A percentile compares a stretch with the other conserved stretches of the same genome.
Conservation (phyloP, 371 early-diverging fungal genomes). For the Mortierella sp. region DNA sequence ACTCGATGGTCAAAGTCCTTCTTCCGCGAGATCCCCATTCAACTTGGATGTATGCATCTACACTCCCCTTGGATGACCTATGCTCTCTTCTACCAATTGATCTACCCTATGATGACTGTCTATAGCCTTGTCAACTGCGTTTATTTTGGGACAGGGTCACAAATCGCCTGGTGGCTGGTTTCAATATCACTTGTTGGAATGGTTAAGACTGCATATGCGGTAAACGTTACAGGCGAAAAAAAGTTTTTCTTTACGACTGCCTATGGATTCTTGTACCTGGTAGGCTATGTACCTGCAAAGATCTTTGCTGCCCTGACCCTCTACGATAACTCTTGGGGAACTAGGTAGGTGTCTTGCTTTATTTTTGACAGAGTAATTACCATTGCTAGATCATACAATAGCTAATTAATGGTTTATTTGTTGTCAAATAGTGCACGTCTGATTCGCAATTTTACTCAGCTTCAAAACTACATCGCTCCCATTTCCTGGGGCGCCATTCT, state of each 20-base stretch:
- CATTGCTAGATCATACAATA: not conserved
- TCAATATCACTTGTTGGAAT: conserved; percentile 61
- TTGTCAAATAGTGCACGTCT: conserved; percentile 32
- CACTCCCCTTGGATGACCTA: conserved; percentile 79
- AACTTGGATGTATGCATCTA: conserved; percentile 66
- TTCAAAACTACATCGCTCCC: conserved; percentile 53
- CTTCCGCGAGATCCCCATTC: conserved; percentile 73
- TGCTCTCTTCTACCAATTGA: conserved; percentile 70
- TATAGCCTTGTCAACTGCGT: conserved; percentile 63
- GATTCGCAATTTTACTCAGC: conserved; percentile 45
- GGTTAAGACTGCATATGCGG: conserved; percentile 65
- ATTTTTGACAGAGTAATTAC: not conserved
- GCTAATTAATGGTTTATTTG: not conserved
- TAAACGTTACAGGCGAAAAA: conserved; percentile 54
- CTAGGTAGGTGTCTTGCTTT: conserved; percentile 45
- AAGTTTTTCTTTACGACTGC: conserved; percentile 67
- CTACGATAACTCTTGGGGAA: conserved; percentile 74
- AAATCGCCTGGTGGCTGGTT: conserved; percentile 60
- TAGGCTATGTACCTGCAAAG: conserved; percentile 71
- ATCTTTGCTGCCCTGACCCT: conserved; percentile 69
- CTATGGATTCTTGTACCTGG: conserved; percentile 66
- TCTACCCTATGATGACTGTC: conserved; percentile 74
- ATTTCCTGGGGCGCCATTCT: conserved; percentile 38
- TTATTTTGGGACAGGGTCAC: conserved; percentile 45
- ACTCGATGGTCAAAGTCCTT: conserved; percentile 80